Base-by-base conservation (phyloP, 1,284 basidiomycete genomes). In the Lentinula novae-zelandiae region DNA sequence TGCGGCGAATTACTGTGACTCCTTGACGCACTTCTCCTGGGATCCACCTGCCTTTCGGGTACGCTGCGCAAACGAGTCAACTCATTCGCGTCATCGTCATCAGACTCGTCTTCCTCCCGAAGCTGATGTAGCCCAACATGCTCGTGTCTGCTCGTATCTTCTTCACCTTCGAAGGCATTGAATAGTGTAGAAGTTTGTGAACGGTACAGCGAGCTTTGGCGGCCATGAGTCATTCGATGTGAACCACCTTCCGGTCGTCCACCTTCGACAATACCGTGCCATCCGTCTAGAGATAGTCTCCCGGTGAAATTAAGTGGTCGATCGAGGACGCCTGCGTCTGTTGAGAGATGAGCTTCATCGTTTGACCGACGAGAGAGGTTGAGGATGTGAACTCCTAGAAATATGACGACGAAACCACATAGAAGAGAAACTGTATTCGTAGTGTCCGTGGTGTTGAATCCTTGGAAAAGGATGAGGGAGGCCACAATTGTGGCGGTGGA, bases 401-500 rank as follows among this genome's bases (percentile, higher is more conserved):
- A 97, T 57, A 93, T 97, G 67, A 92, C 85, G 63, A 90, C 78
- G 76, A 97, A 96, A 5, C 95, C 95, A 62, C 86, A 85, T 58
- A 97, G 78, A 46, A 97, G 85, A 2, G 94, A 95, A 50, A 95
- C 71, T 36, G 92, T 92, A 73, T 93, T 92, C 40, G 85, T 84
- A 3, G 86, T 87, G 63, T 87, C 88, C 17, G 88, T 85, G 2
- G 95, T 98, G 77, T 98, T 96, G 81, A 99, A 93, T 1, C 96
- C 96, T 78, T 93, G 92, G 82, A 98, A 98, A 63, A 98, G 85
- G 67, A 98, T 95, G 65, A 98, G 86, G 57, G 95, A 98, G 0
- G 96, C 95, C 57, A 96, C 81, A 69, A 98, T 93, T 33, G 96
- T 98, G 10, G 91, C 91, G 1, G 94, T 93, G n/a, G 95, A 96